A percentile compares a stretch with the other conserved stretches of the same genome.
These are phyloP conservation scores for Phoma herbarum DNA, from an alignment of 2,329 filamentous ascomycete species.

Conservation along the genomic window DNA sequence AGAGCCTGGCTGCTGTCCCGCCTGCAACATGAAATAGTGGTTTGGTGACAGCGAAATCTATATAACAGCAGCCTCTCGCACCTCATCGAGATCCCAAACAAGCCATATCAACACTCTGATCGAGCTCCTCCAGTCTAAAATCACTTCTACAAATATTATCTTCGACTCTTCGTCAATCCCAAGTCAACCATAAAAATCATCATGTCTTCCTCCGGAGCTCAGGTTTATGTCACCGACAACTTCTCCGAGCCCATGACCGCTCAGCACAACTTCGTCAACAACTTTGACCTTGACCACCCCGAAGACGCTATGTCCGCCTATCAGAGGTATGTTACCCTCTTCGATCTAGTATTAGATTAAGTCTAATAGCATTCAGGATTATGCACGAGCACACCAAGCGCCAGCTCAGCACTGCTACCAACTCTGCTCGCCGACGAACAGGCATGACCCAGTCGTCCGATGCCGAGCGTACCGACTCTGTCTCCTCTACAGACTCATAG, in stretches of 20 bases:
- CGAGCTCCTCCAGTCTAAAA: neutral
- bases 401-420: constrained; percentile 57
- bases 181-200: constrained; percentile 3
- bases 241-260: constrained; percentile 54
- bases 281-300: constrained; percentile 55
- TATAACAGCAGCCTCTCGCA: constrained; percentile 26
- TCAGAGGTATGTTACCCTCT: constrained; percentile 49
- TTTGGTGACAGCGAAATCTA: constrained; percentile 23
- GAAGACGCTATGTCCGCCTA: constrained; percentile 54
- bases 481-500: constrained; percentile 35
- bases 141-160: neutral
- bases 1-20: constrained; percentile 18
- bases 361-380: constrained; percentile 46
- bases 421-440: constrained; percentile 55
- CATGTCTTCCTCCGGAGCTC: constrained; percentile 36
- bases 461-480: constrained; percentile 21
- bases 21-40: constrained; percentile 22
- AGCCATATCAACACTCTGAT: constrained; percentile 5
- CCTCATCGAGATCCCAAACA: constrained; percentile 5
- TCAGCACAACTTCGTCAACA: constrained; percentile 56
- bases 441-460: constrained; percentile 21
- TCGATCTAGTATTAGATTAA: neutral
- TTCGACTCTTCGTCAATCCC: neutral
- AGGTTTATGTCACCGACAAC: constrained; percentile 51
- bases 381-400: constrained; percentile 62